These are phyloP conservation scores for Penicillium concentricum DNA, from an alignment of 2,329 filamentous ascomycete genomes.

Conservation along the genomic window DNA sequence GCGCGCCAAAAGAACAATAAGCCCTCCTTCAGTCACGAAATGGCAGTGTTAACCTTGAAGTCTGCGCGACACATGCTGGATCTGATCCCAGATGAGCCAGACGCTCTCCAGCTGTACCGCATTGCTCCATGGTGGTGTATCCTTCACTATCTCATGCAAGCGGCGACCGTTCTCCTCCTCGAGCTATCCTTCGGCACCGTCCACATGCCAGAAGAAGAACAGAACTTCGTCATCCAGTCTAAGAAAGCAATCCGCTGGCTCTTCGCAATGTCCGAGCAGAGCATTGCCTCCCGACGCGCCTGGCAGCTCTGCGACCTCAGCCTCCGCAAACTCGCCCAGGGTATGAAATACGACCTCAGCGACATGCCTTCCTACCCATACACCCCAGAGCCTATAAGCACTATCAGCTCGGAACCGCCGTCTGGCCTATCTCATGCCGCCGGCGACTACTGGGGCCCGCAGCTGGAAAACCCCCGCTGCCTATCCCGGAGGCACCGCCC, in stretches of 20 bases:
- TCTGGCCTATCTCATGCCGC: not conserved
- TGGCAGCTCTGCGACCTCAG: conserved; percentile 43
- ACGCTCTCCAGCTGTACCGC: conserved; percentile 41
- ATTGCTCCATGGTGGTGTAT: conserved; percentile 48
- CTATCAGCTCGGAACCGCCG: not conserved
- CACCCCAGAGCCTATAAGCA: conserved; percentile 12
- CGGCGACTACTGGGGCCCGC: conserved; percentile 13
- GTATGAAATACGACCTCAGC: conserved; percentile 37
- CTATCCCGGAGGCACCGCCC: conserved; percentile 5
- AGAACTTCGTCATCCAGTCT: conserved; percentile 33
- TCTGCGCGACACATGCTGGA: conserved; percentile 40
- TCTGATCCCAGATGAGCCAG: conserved; percentile 44
- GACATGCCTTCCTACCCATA: conserved; percentile 33
- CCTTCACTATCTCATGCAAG: conserved; percentile 47
- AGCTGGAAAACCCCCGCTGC: conserved; percentile 4
- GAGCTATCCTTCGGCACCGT: conserved; percentile 46
- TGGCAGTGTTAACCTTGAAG: conserved; percentile 41
- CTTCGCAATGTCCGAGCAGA: conserved; percentile 40
- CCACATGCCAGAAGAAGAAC: conserved; percentile 44
- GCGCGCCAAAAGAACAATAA: conserved; percentile 27
- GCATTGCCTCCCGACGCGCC: conserved; percentile 41
- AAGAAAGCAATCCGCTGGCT: conserved; percentile 48
- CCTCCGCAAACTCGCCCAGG: conserved; percentile 34
- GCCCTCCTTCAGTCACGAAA: conserved; percentile 39
- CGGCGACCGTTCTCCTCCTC: conserved; percentile 45